Conservation (phyloP, 2,329 filamentous ascomycete genomes). For the Didymella pinodella region DNA sequence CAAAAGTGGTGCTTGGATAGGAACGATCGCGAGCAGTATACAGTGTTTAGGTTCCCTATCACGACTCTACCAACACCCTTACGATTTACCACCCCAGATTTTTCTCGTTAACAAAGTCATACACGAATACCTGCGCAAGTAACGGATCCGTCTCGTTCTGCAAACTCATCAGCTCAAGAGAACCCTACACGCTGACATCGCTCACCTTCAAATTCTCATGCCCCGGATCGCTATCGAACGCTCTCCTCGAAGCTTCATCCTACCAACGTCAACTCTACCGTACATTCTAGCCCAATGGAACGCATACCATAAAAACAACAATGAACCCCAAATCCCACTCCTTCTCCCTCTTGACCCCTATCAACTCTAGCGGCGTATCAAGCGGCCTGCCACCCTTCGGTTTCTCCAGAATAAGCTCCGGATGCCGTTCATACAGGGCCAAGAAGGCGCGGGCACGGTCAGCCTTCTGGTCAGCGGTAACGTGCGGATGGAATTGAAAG, state of each 20-base stretch:
- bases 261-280: too few species aligned
- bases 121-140: conserved; percentile 38
- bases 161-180: neutral
- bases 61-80: too few species aligned
- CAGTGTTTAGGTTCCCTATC: too few species aligned
- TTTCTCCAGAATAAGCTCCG: conserved; percentile 24
- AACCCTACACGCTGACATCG: neutral
- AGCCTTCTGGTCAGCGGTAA: conserved; percentile 31
- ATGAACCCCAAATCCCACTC: conserved; percentile 40
- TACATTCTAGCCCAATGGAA: too few species aligned
- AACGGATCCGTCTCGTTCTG: conserved; percentile 40
- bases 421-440: conserved; percentile 31
- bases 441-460: conserved; percentile 36
- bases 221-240: conserved; percentile 34
- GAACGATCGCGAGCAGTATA: too few species aligned
- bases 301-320: conserved; percentile 30
- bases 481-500: conserved; percentile 30
- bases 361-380: conserved; percentile 33
- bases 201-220: conserved; percentile 39
- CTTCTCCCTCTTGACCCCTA: conserved; percentile 33
- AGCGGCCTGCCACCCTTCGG: conserved; percentile 34
- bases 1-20: too few species aligned
- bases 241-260: conserved; percentile 28
- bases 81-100: conserved; percentile 35
- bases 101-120: conserved; percentile 38